These are phyloP conservation scores for Diaporthe sp. DNA, from an alignment of 2,329 filamentous ascomycete species.

Conservation along the genomic window DNA sequence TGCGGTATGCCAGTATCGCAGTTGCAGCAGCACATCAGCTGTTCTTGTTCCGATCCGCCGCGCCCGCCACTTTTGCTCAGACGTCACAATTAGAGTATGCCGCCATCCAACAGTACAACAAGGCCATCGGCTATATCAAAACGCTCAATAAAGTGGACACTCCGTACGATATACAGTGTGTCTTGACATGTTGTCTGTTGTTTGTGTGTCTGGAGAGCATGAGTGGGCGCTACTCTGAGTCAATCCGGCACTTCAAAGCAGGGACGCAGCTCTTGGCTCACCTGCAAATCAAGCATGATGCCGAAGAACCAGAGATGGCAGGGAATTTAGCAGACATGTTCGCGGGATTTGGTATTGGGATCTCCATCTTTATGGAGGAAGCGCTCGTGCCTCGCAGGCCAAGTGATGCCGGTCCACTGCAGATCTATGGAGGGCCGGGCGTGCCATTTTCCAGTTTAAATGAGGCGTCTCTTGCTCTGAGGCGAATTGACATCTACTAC, in stretches of 20 bases:
- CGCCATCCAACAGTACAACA: constrained; percentile 10
- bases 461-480: neutral
- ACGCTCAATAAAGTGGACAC: neutral
- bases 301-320: neutral
- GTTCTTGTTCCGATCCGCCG: neutral
- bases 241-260: neutral
- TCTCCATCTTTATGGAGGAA: constrained; percentile 8
- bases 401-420: neutral
- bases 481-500: neutral
- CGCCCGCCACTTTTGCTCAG: neutral
- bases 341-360: neutral
- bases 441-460: neutral
- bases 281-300: neutral
- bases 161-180: neutral
- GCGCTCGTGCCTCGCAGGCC: neutral
- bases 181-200: neutral
- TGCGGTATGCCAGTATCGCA: neutral
- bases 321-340: neutral
- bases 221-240: constrained; percentile 12
- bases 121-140: neutral
- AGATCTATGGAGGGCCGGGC: neutral
- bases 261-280: neutral
- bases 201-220: constrained; percentile 19
- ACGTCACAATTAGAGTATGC: neutral
- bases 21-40: constrained; percentile 2